Conservation (phyloP, 345 rosid genomes). For the Zanthoxylum bungeanum region DNA sequence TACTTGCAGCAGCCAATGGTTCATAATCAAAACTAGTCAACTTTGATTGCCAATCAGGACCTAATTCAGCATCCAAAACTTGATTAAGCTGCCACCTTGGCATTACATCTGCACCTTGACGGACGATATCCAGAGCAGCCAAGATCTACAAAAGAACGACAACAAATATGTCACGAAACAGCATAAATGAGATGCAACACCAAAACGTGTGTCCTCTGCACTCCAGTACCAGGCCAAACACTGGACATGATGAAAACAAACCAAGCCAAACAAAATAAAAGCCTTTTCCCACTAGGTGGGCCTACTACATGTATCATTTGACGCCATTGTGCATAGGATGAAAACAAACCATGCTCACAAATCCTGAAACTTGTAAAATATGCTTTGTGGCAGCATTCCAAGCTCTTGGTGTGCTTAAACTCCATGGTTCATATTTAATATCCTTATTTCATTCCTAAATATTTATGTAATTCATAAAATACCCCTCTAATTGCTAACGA, state of each 20-base stretch:
- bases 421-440: neutral
- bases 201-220: neutral
- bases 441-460: neutral
- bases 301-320: no score
- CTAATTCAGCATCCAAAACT: constrained; percentile 84
- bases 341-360: neutral
- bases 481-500: neutral
- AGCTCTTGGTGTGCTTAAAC: neutral
- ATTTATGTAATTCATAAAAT: neutral
- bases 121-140: constrained; percentile 93
- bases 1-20: constrained; percentile 95
- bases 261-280: no score
- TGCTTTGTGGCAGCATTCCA: neutral
- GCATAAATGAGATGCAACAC: neutral
- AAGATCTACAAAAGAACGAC: constrained; percentile 54
- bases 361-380: neutral
- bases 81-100: constrained; percentile 87
- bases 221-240: neutral
- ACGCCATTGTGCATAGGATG: no score
- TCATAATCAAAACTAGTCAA: constrained; percentile 91
- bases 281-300: no score
- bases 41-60: constrained; percentile 75
- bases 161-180: constrained; percentile 18
- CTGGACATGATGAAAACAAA: neutral
- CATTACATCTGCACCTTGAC: constrained; percentile 99